These are phyloP conservation scores for Amylostereum chailletii DNA, from an alignment of 1,284 basidiomycete species.

Conservation along the genomic window DNA sequence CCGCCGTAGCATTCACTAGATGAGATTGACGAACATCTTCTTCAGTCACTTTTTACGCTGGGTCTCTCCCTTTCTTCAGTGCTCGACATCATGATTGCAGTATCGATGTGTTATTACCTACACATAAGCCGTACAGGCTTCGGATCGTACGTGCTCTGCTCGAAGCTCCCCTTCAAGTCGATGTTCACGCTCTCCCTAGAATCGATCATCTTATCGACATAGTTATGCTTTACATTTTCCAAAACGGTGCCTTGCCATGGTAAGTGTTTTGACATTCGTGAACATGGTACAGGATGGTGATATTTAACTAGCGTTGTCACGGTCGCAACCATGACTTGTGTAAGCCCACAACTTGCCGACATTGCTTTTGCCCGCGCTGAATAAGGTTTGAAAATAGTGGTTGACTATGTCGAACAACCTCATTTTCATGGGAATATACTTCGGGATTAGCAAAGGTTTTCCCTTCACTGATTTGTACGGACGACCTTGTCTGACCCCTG, in stretches of 20 bases:
- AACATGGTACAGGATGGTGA: background rate
- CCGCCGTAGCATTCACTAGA: too few relatives aligned
- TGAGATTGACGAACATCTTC: too few relatives aligned
- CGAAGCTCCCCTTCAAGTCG: too few relatives aligned
- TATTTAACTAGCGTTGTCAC: background rate
- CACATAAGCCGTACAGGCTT: slow-evolving; percentile 24
- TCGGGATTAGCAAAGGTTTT: background rate
- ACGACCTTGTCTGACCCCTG: background rate
- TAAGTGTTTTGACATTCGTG: slow-evolving; percentile 12
- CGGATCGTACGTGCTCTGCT: slow-evolving; percentile 5
- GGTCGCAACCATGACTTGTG: background rate
- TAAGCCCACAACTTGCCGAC: background rate
- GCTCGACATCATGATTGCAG: slow-evolving; percentile 40
- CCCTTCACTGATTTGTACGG: background rate
- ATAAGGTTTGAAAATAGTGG: background rate
- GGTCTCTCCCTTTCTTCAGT: slow-evolving; percentile 39
- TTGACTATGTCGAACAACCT: background rate
- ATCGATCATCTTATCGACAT: slow-evolving; percentile 41
- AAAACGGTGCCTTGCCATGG: slow-evolving; percentile 43
- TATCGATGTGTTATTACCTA: slow-evolving; percentile 35
- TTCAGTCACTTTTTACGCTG: slow-evolving; percentile 39
- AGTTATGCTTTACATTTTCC: slow-evolving; percentile 43
- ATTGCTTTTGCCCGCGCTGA: background rate
- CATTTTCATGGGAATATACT: background rate
- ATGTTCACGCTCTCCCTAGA: slow-evolving; percentile 16